Conservation (phyloP, 1,139 yeast genomes). For the Pneumocystis oryctolagi region DNA sequence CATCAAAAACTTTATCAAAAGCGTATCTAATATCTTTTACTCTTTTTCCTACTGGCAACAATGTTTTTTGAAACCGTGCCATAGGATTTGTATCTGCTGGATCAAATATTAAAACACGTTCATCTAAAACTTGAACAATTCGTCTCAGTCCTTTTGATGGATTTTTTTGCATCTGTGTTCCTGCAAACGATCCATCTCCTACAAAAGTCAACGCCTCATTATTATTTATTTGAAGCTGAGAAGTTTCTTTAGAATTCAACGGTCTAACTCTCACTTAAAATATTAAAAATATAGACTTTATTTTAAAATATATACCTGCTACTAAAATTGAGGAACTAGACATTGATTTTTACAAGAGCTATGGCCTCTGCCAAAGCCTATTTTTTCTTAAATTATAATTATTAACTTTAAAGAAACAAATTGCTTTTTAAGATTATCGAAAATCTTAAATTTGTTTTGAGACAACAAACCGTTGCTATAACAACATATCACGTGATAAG, state of each 20-base stretch:
- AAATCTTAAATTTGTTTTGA: not conserved
- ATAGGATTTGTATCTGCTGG: constrained; percentile 69
- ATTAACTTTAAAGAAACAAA: not conserved
- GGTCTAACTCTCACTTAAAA: constrained; percentile 52
- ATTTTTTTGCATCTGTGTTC: constrained; percentile 16
- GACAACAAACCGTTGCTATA: not conserved
- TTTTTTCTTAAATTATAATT: not conserved
- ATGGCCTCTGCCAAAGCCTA: not conserved
- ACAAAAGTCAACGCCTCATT: constrained; percentile 29
- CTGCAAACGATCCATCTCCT: constrained; percentile 42
- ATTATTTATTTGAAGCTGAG: constrained; percentile 26
- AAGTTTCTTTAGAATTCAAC: constrained; percentile 45
- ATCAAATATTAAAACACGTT: constrained; percentile 75
- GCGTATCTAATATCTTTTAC: constrained; percentile 17
- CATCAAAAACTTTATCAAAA: constrained; percentile 61
- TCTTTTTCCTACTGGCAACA: constrained; percentile 30
- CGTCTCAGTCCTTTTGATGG: constrained; percentile 48
- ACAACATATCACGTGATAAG: not conserved
- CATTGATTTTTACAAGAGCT: not conserved
- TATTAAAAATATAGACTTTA: not conserved
- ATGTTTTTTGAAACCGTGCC: constrained; percentile 43
- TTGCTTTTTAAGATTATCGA: not conserved
- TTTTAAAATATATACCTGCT: not conserved
- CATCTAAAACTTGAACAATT: constrained; percentile 72
- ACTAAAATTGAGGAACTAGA: not conserved